Evolutionary conservation across 169 alveolate genomes (phyloP).

Genomic region (Sarcocystis neurona): DNA sequence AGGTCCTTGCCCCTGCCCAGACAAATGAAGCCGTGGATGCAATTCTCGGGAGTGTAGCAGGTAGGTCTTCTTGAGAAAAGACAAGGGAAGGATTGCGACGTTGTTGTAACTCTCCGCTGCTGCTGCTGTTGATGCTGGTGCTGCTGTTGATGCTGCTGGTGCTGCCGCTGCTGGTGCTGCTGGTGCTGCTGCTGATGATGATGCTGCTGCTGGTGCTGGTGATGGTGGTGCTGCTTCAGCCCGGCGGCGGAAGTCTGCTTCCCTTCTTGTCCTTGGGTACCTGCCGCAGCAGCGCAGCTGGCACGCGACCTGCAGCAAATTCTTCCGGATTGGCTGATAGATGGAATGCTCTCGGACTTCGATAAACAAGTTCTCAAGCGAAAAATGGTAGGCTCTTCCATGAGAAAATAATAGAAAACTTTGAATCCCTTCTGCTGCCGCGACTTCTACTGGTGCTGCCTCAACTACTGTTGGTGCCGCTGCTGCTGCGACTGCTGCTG

Average conservation of each 20-base stretch:
- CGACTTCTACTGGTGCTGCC: too few species aligned
- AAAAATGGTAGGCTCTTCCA: slow-evolving; percentile 12
- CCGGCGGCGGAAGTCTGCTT: slow-evolving; percentile 12
- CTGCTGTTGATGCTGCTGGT: not conserved
- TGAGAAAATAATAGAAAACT: too few species aligned
- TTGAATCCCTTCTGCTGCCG: too few species aligned
- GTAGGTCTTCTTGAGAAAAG: too few species aligned
- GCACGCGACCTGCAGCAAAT: slow-evolving; percentile 70
- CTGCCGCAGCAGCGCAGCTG: slow-evolving; percentile 73
- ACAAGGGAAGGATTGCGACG: not conserved
- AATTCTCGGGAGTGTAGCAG: too few species aligned
- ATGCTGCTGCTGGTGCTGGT: not conserved
- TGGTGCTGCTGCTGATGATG: not conserved
- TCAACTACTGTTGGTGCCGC: too few species aligned
- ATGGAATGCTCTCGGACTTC: slow-evolving; percentile 67
- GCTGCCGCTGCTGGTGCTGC: not conserved
- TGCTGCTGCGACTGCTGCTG: too few species aligned
- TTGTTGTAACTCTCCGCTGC: not conserved
- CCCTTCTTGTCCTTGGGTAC: slow-evolving; percentile 69
- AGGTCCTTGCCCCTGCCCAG: too few species aligned
- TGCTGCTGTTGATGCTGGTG: not conserved
- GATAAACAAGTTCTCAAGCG: slow-evolving; percentile 11
- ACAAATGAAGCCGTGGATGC: too few species aligned
- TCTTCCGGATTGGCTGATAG: slow-evolving; percentile 77
- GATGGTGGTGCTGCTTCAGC: too few species aligned